phyloP scores from a whole-genome alignment of 208 protist species.

The Spironucleus salmonicida region DNA sequence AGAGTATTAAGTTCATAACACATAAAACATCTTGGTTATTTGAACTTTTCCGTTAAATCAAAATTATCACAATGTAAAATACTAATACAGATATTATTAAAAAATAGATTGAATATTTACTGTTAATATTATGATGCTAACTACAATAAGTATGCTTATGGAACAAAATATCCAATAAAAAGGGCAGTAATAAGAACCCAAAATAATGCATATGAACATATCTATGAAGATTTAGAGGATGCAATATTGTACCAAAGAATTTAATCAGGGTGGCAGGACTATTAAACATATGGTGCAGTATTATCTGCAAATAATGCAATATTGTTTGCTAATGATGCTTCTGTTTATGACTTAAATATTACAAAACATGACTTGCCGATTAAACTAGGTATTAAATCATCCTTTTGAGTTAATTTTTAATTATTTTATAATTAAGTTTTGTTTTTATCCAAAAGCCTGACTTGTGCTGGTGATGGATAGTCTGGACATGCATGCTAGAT shows the following conservation, averaged over 20 bases:
- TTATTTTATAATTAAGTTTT: neutral
- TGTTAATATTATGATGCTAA: neutral
- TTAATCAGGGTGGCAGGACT: neutral
- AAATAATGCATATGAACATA: neutral
- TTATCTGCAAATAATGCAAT: neutral
- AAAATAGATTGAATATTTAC: neutral
- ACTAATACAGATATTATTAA: neutral
- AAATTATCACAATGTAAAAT: neutral
- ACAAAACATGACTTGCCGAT: neutral
- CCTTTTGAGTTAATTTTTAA: neutral
- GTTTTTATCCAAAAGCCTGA: neutral
- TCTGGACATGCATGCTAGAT: neutral
- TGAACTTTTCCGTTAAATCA: neutral
- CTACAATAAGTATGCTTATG: neutral
- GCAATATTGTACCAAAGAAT: conserved; percentile 16
- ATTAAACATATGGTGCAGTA: neutral
- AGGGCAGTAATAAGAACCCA: neutral
- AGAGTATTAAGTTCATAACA: neutral
- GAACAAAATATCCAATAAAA: conserved; percentile 22
- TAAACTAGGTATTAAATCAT: neutral
- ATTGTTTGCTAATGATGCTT: neutral
- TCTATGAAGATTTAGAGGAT: neutral
- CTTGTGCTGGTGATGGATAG: neutral
- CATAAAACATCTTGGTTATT: neutral
- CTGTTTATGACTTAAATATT: conserved; percentile 2